Base-by-base conservation (phyloP, 2,329 filamentous ascomycete species). In the Cladophialophora bantiana region DNA sequence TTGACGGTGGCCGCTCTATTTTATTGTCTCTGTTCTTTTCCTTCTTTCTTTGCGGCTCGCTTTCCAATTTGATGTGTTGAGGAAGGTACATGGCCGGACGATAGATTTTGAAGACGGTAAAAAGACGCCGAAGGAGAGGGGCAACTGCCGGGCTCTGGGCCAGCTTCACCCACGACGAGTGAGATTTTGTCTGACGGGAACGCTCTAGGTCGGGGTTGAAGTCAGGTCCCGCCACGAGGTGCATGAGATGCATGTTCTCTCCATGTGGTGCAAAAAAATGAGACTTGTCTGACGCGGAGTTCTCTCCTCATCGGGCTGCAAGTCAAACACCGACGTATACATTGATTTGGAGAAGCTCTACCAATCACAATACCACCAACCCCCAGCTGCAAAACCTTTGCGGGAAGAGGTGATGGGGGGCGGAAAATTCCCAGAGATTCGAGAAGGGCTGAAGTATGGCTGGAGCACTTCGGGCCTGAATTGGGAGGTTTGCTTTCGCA, bases 171-270 rank as follows among this genome's bases (percentile, higher is more conserved):
- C 45, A 50, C 18, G 7, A 50, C 15, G 18, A 50, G 18, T 50
- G 45, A 50, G 45, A 50, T 50, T 50, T 50, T 4, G 45, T 50
- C 45, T 50, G 45, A 50, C 45, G 6, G 20, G 45, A 13, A 13
- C 10, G 9, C 36, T 13, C 38, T 2, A 2, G 15, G 10, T 42
- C 38, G 4, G 15, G 10, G 15, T 3, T 40, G 12, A n/a, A 6
- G 15, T 42, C 40, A 6, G 40, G 26, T 26, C 26, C 26, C 3
- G 26, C 26, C 26, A 26, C 26, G 26, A 26, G 26, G 3, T 26
- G 2, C 3, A 26, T 3, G 26, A 26, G 26, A 26, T 26, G 26
- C 26, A 26, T 26, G 26, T 26, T 26, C 26, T 26, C 26, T 26
- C 26, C 26, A 26, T 26, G 2, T 26, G 26, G 26, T 26, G 26